Conservation (phyloP, 2,329 filamentous ascomycete genomes). For the Xylariaceae sp. region DNA sequence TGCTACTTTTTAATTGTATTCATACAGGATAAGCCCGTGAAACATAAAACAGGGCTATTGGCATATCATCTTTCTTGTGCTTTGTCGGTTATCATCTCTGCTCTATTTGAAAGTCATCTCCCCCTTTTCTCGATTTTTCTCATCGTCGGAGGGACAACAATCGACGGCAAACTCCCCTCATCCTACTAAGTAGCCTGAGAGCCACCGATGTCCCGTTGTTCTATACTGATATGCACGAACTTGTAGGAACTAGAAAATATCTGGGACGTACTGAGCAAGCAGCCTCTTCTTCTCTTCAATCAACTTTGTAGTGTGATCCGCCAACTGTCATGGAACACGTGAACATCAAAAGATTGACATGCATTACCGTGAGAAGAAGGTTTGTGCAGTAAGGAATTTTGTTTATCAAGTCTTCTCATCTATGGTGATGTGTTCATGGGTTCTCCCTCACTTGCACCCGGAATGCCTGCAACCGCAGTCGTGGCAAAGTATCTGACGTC, state of each 20-base stretch:
- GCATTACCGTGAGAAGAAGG: conserved; percentile 19
- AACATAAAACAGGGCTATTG: conserved; percentile 1
- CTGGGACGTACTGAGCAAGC: too few species aligned
- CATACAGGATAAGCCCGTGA: conserved; percentile 9
- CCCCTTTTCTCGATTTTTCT: conserved; percentile 7
- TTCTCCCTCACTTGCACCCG: conserved; percentile 48
- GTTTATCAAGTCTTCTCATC: conserved; percentile 37
- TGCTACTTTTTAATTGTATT: conserved; percentile 11
- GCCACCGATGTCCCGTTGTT: too few species aligned
- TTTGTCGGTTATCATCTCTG: conserved; percentile 6
- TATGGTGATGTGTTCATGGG: conserved; percentile 65
- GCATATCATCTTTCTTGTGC: conserved; percentile 1
- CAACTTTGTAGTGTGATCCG: too few species aligned
- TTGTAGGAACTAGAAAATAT: too few species aligned
- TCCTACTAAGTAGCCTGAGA: too few species aligned
- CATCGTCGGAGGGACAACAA: too few species aligned
- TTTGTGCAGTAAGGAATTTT: conserved; percentile 22
- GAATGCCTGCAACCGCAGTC: conserved; percentile 67
- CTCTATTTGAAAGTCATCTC: conserved; percentile 18
- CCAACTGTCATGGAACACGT: conserved; percentile 20
- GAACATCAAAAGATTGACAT: conserved; percentile 20
- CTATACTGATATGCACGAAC: too few species aligned
- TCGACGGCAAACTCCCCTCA: too few species aligned
- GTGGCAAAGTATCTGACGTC: conserved; percentile 98
- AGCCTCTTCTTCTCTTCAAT: too few species aligned